These are phyloP conservation scores for Osmanthus fragrans DNA, from an alignment of 257 asterid genomes.

Conservation along the genomic window DNA sequence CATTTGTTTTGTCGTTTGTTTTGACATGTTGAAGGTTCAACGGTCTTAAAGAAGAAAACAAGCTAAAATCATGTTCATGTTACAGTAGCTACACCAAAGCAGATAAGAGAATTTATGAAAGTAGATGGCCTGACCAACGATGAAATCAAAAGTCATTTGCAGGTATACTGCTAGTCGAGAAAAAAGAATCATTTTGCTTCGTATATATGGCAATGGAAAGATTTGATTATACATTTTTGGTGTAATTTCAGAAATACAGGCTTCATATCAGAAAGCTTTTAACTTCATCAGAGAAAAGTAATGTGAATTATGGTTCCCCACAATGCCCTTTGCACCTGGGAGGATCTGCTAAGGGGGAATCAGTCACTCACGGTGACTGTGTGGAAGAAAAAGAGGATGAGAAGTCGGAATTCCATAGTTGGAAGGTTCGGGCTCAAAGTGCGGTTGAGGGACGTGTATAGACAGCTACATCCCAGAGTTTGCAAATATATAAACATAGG, in stretches of 20 bases:
- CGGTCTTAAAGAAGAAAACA: neutral
- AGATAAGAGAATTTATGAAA: slow-evolving; percentile 42
- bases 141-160: slow-evolving; percentile 52
- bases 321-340: slow-evolving; percentile 42
- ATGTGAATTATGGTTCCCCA: slow-evolving; percentile 33
- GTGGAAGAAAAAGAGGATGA: slow-evolving; percentile 38
- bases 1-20: neutral
- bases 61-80: neutral
- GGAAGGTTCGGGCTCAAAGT: too few relatives aligned
- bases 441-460: too few relatives aligned
- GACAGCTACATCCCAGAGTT: too few relatives aligned
- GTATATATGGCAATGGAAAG: neutral
- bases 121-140: slow-evolving; percentile 41
- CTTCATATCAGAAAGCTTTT: slow-evolving; percentile 48
- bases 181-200: neutral
- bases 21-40: neutral
- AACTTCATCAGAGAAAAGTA: slow-evolving; percentile 7
- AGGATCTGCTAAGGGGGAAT: slow-evolving; percentile 28
- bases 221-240: neutral
- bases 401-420: slow-evolving; percentile 33
- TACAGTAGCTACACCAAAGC: slow-evolving; percentile 47
- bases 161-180: slow-evolving; percentile 14
- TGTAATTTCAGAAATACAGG: slow-evolving; percentile 53
- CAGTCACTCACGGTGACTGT: slow-evolving; percentile 32
- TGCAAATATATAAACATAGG: too few relatives aligned